Evolutionary conservation across 768 basidiomycete genomes (phyloP).

Genomic region (Mycena capillaripes): DNA sequence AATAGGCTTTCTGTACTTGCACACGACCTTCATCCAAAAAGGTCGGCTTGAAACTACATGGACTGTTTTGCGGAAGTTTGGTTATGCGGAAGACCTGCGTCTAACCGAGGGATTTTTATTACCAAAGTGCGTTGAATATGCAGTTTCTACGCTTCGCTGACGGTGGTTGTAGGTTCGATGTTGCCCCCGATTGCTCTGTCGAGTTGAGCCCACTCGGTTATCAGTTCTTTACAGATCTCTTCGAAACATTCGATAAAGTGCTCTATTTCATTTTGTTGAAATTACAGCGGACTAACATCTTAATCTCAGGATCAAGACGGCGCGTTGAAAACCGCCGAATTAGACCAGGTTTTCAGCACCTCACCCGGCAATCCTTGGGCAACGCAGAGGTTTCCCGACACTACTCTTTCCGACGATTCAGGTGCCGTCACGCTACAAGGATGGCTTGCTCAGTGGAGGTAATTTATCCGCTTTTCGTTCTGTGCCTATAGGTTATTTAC

Average conservation of each 20-base stretch:
- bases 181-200: slow-evolving; percentile 93
- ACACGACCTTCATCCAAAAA: slow-evolving; percentile 96
- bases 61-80: slow-evolving; percentile 95
- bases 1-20: slow-evolving; percentile 92
- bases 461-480: slow-evolving; percentile 18
- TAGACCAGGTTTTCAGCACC: slow-evolving; percentile 92
- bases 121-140: slow-evolving; percentile 77
- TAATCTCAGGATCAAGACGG: slow-evolving; percentile 89
- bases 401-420: slow-evolving; percentile 86
- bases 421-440: slow-evolving; percentile 96
- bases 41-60: slow-evolving; percentile 97
- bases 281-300: slow-evolving; percentile 5
- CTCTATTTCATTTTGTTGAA: neutral
- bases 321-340: slow-evolving; percentile 85
- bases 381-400: slow-evolving; percentile 91
- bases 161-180: slow-evolving; percentile 79
- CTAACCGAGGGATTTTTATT: slow-evolving; percentile 89
- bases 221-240: slow-evolving; percentile 97
- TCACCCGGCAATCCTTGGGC: slow-evolving; percentile 98
- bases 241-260: slow-evolving; percentile 94
- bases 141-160: slow-evolving; percentile 22
- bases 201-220: slow-evolving; percentile 96
- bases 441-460: slow-evolving; percentile 99
- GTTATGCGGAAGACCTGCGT: slow-evolving; percentile 94
- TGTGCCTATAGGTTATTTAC: neutral